A percentile compares a stretch with the other conserved stretches of the same genome.
Evolutionary conservation across 2,329 filamentous ascomycete species (phyloP).

Genomic region (Epichloe coenophiala): DNA sequence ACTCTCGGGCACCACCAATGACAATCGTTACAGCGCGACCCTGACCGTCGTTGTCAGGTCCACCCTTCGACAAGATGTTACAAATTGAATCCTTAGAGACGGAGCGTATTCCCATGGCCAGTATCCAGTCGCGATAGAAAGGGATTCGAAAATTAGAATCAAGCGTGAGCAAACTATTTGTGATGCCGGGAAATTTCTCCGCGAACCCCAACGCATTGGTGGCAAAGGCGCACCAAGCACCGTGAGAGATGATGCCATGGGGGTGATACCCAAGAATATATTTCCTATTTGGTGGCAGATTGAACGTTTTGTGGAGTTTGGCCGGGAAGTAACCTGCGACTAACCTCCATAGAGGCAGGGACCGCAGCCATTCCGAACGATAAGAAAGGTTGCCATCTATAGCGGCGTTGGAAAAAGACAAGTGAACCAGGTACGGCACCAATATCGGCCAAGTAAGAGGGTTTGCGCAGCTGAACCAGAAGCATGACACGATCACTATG

Average conservation of each 20-base stretch:
- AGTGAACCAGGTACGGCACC: conserved; percentile 67
- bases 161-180: conserved; percentile 84
- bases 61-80: conserved; percentile 72
- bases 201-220: conserved; percentile 83
- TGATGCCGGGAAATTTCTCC: conserved; percentile 85
- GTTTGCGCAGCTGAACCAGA: conserved; percentile 85
- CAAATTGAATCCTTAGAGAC: conserved; percentile 88
- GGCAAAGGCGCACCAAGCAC: conserved; percentile 83
- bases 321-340: conserved; percentile 92
- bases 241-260: conserved; percentile 93
- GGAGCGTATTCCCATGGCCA: conserved; percentile 74
- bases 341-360: conserved; percentile 65
- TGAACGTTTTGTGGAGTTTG: conserved; percentile 68
- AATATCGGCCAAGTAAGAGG: conserved; percentile 79
- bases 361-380: conserved; percentile 65
- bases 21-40: conserved; percentile 96
- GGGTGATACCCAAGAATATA: conserved; percentile 95
- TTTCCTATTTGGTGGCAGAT: conserved; percentile 68
- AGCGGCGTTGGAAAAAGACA: conserved; percentile 60
- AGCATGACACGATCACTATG: conserved; percentile 57
- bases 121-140: conserved; percentile 86
- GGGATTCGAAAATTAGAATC: conserved; percentile 92
- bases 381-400: conserved; percentile 62
- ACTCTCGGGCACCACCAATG: conserved; percentile 82
- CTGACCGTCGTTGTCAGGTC: conserved; percentile 66